These are phyloP conservation scores for Aaosphaeria pasadenensis DNA, from an alignment of 2,329 filamentous ascomycete species.

Conservation along the genomic window DNA sequence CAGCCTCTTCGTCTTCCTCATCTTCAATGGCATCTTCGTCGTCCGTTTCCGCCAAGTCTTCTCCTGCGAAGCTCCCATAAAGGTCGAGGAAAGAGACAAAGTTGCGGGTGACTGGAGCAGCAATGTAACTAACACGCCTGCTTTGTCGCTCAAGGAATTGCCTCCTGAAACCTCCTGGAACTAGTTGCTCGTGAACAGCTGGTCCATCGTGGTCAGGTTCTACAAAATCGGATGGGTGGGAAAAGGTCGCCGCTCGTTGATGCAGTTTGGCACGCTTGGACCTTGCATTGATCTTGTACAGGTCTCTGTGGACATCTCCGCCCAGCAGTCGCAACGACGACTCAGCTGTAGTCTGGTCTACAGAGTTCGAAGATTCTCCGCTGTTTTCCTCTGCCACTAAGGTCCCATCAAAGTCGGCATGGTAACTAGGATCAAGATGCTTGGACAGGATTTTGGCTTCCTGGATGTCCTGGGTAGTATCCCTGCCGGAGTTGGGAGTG, in stretches of 20 bases:
- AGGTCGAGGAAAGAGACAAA: constrained; percentile 75
- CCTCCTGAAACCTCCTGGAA: constrained; percentile 54
- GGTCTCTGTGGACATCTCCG: constrained; percentile 74
- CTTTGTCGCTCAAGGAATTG: constrained; percentile 48
- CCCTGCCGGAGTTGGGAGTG: constrained; percentile 16
- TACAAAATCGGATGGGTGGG: constrained; percentile 45
- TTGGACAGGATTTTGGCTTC: constrained; percentile 39
- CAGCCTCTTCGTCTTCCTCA: constrained; percentile 48
- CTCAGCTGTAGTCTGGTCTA: constrained; percentile 37
- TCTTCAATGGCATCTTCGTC: constrained; percentile 57
- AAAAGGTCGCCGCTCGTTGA: constrained; percentile 66
- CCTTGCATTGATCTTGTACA: constrained; percentile 69
- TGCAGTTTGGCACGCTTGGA: constrained; percentile 43
- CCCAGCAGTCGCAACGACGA: constrained; percentile 72
- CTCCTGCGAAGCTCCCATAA: constrained; percentile 74
- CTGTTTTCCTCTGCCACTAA: constrained; percentile 19
- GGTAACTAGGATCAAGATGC: constrained; percentile 43
- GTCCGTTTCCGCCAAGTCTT: constrained; percentile 59
- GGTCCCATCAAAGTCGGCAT: constrained; percentile 42
- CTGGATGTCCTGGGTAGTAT: constrained; percentile 23
- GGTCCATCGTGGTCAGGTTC: constrained; percentile 35
- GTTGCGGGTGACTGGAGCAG: constrained; percentile 60
- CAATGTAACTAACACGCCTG: constrained; percentile 40
- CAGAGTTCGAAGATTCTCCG: constrained; percentile 21
- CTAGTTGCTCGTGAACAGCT: constrained; percentile 44